Evolutionary conservation across 164 flowering plant genomes (phyloP).

Genomic region (Magnolia officinalis): DNA sequence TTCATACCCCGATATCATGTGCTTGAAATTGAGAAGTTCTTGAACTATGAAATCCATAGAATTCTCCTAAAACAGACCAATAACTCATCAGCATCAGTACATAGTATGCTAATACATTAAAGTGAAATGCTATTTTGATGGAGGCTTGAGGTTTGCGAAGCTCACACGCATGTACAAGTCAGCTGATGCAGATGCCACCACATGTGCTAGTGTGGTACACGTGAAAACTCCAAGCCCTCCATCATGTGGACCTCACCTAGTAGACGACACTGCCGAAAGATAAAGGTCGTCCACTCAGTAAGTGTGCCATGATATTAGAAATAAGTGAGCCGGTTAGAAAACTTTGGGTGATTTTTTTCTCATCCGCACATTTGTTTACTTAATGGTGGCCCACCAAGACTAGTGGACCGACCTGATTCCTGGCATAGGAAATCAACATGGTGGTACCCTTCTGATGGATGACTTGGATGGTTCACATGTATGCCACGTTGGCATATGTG

Average conservation of each 20-base stretch:
- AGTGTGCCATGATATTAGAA: no score
- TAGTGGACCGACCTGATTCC: no score
- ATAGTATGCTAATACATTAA: not conserved
- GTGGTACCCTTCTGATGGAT: no score
- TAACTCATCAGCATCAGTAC: not conserved
- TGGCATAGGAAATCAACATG: no score
- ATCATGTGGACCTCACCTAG: not conserved
- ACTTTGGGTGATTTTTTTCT: no score
- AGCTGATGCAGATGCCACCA: not conserved
- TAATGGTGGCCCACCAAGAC: no score
- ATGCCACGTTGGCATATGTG: no score
- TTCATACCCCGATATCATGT: conserved; percentile 50
- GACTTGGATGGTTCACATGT: no score
- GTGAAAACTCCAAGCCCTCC: not conserved
- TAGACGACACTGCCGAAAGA: not conserved
- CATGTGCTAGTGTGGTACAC: not conserved
- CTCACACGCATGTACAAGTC: no score
- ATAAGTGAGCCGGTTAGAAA: no score
- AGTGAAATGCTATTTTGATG: not conserved
- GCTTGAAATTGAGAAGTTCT: conserved; percentile 58
- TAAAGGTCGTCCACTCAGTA: no score
- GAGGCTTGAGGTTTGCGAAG: not conserved
- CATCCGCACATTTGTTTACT: no score
- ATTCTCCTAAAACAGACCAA: conserved; percentile 45
- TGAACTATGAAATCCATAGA: conserved; percentile 88